Base-by-base conservation (phyloP, 805 yeast species). In the Saccharomycopsis guyanensis region DNA sequence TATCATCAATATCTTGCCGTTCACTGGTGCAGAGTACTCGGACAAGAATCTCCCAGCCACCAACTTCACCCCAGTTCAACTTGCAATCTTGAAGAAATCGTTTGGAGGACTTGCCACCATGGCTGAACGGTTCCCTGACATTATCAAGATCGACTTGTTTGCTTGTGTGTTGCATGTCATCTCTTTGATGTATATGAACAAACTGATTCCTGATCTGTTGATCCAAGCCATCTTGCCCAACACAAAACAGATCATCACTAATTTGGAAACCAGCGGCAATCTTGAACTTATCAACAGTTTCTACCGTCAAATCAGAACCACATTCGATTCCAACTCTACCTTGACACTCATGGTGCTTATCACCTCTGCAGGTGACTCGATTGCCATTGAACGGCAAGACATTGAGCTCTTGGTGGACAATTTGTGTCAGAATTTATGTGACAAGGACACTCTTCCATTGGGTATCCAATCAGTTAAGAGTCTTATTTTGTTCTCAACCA, bases 61-160 rank as follows among this genome's bases (percentile, higher is more conserved):
- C 8, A 22, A 2, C 15, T 38, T 64, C 3, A 56, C 53, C 1
- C 58, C 56, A 0, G 51, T 45, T 0, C 75, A 75, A 51, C 53
- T 73, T 15, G 45, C 61, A 2, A 56, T 76, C 31, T 62, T 78
- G 50, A 78, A 69, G 57, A 73, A 68, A 46, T 66, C 73, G 4
- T 75, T 75, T 47, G 66, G 63, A 13, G 68, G 73, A 1, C 65
- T 85, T 19, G 75, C 79, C n/a, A 75, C 68, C 5, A 82, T 85
- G 80, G 70, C 79, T 19, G 70, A 69, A 13, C 66, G 66, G 29
- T 79, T 89, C 55, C 91, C 94, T 0, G 76, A 70, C 22, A 70
- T 82, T 16, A 82, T 86, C 39, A 76, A 76, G 53, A 61, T 68
- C 10, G 97, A 91, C 59, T 64, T 91, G 24, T 77, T 76, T 57